A percentile compares a stretch with the other conserved stretches of the same genome.
phyloP scores from a whole-genome alignment of 2,329 filamentous ascomycete genomes.

The Pseudophaeomoniella oleicola region DNA sequence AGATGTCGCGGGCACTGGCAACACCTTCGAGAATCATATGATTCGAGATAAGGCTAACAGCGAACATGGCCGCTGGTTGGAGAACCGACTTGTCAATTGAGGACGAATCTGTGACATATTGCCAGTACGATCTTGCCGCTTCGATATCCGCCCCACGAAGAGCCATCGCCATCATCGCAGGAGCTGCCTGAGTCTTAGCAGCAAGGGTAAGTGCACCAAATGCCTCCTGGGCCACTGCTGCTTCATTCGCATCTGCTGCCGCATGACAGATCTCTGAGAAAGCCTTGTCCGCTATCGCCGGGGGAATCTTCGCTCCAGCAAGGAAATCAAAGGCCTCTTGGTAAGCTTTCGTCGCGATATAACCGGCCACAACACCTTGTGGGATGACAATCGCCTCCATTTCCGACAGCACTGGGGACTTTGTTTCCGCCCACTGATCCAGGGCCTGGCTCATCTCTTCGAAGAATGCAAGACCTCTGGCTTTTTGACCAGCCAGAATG shows the following conservation, averaged over 20 bases:
- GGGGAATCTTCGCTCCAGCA: conserved; percentile 47
- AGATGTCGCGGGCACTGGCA: conserved; percentile 69
- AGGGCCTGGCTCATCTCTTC: conserved; percentile 55
- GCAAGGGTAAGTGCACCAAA: conserved; percentile 45
- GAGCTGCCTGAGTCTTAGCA: conserved; percentile 41
- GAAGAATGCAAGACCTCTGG: conserved; percentile 75
- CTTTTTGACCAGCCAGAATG: conserved; percentile 61
- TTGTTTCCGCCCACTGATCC: conserved; percentile 26
- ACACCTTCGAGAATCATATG: conserved; percentile 74
- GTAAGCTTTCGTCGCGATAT: conserved; percentile 56
- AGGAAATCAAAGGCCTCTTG: conserved; percentile 48
- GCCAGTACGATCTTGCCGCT: conserved; percentile 68
- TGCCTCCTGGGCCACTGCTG: conserved; percentile 51
- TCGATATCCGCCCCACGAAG: conserved; percentile 68
- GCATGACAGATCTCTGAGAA: conserved; percentile 60
- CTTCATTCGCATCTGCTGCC: conserved; percentile 67
- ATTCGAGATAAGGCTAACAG: conserved; percentile 72
- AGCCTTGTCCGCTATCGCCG: conserved; percentile 42
- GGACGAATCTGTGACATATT: conserved; percentile 40
- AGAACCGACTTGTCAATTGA: conserved; percentile 26
- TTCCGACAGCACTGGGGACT: conserved; percentile 44
- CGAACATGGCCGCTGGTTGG: conserved; percentile 74
- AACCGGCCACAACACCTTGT: conserved; percentile 64
- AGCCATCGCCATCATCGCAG: conserved; percentile 75
- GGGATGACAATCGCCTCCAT: conserved; percentile 59